These are phyloP conservation scores for Vaccinium myrtillus DNA, from an alignment of 148 eudicot species.

Conservation along the genomic window DNA sequence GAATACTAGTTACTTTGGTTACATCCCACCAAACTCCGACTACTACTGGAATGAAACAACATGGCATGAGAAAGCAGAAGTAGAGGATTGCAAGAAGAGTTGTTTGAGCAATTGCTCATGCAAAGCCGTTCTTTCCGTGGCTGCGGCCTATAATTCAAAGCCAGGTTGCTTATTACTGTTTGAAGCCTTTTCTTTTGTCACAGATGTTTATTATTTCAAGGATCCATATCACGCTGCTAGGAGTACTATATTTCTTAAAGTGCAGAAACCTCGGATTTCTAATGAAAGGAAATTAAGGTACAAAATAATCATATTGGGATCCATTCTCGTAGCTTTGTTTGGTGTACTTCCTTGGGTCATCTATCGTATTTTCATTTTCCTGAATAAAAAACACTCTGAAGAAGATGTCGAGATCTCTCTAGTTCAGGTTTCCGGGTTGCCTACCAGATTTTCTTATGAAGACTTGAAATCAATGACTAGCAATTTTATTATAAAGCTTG, in stretches of 20 bases:
- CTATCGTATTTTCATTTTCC: background rate
- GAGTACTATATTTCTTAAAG: slow-evolving; percentile 1
- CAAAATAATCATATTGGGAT: background rate
- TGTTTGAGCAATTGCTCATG: slow-evolving; percentile 31
- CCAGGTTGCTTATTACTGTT: slow-evolving; percentile 23
- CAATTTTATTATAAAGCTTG: slow-evolving; percentile 1
- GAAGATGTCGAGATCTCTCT: slow-evolving; percentile 7
- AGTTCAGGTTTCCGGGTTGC: background rate
- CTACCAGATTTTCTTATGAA: slow-evolving; percentile 8
- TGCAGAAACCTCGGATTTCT: background rate
- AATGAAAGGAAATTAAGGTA: background rate
- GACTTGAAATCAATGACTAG: background rate
- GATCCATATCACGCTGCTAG: background rate
- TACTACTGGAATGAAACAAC: background rate
- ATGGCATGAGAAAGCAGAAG: background rate
- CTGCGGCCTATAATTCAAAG: background rate
- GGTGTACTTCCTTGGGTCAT: background rate
- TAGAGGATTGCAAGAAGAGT: slow-evolving; percentile 25
- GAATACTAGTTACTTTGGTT: slow-evolving; percentile 13
- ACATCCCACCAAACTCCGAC: background rate
- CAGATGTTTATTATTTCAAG: no score
- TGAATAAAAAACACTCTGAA: background rate
- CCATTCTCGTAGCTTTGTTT: slow-evolving; percentile 3
- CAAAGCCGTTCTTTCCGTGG: slow-evolving; percentile 24
- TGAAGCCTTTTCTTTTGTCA: slow-evolving; percentile 20